Percentiles rank a stretch among this genome's conserved stretches.
Evolutionary conservation across 495 filamentous ascomycete species (phyloP).

Genomic region (Neurospora sp.): DNA sequence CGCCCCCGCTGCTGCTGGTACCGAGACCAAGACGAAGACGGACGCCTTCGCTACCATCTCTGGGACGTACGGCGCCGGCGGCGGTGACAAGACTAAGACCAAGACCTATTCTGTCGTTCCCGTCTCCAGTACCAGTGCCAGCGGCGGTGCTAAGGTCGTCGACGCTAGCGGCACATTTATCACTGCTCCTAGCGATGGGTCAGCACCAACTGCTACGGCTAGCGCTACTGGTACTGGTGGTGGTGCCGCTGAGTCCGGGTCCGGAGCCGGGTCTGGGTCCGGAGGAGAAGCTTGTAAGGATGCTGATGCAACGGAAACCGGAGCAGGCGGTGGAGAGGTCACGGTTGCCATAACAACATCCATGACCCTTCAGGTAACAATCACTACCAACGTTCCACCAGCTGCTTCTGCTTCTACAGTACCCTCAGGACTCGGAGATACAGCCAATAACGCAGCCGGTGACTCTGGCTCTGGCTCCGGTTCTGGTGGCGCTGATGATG

Average conservation of each 20-base stretch:
- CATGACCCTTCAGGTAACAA: not conserved
- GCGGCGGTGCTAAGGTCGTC: no score
- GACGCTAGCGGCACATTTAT: not conserved
- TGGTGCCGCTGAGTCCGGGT: not conserved
- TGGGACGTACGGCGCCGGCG: no score
- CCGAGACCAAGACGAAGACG: not conserved
- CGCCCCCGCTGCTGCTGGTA: not conserved
- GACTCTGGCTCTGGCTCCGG: not conserved
- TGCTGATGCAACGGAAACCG: not conserved
- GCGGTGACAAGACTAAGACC: no score
- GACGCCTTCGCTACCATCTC: no score
- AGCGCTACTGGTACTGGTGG: not conserved
- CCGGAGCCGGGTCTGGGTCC: not conserved
- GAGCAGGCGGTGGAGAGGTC: not conserved
- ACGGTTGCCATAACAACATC: not conserved
- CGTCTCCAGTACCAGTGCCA: no score
- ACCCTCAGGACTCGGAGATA: not conserved
- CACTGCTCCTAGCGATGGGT: not conserved
- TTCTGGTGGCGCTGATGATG: not conserved
- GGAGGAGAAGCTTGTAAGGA: not conserved
- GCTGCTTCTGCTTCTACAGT: not conserved
- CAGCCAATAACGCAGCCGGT: not conserved
- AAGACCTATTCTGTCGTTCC: no score
- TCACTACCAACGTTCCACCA: not conserved
- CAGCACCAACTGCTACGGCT: not conserved